A percentile compares a stretch with the other conserved stretches of the same genome.
These are phyloP conservation scores for Oryza longistaminata DNA, from an alignment of 176 grass and related monocot species.

Conservation along the genomic window DNA sequence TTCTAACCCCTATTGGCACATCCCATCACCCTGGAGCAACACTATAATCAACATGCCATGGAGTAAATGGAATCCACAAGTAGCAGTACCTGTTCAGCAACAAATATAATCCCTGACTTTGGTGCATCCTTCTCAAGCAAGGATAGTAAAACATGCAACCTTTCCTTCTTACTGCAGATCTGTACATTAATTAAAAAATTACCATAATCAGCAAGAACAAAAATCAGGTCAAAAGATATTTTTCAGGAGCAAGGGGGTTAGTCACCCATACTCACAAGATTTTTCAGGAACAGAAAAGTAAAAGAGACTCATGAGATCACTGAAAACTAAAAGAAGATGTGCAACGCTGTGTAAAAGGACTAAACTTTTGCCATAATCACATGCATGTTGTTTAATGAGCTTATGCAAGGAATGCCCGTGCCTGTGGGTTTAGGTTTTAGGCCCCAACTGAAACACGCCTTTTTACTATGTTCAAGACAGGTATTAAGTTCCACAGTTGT, in stretches of 20 bases:
- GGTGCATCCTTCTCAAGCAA: conserved; percentile 78
- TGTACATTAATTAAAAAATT: conserved; percentile 39
- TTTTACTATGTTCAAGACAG: background rate
- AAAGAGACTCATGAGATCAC: background rate
- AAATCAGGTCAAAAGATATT: background rate
- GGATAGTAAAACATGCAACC: conserved; percentile 60
- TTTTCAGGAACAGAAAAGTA: background rate
- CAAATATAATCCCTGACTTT: conserved; percentile 91
- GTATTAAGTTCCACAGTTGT: background rate
- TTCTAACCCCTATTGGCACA: background rate
- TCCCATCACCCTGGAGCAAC: background rate
- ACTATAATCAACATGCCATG: conserved; percentile 15
- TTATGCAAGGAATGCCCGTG: background rate
- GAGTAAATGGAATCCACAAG: background rate
- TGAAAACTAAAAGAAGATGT: conserved; percentile 14
- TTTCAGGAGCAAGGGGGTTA: conserved; percentile 14
- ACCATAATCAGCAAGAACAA: conserved; percentile 3
- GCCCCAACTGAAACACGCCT: background rate
- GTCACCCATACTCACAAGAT: background rate
- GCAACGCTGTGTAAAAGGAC: background rate
- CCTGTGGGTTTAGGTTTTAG: background rate
- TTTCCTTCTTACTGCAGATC: conserved; percentile 83
- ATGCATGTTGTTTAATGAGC: background rate
- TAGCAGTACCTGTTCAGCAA: conserved; percentile 69
- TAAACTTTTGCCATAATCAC: background rate